Evolutionary conservation across 129 eudicot genomes (phyloP).

Genomic region (Flaveria brownii): DNA sequence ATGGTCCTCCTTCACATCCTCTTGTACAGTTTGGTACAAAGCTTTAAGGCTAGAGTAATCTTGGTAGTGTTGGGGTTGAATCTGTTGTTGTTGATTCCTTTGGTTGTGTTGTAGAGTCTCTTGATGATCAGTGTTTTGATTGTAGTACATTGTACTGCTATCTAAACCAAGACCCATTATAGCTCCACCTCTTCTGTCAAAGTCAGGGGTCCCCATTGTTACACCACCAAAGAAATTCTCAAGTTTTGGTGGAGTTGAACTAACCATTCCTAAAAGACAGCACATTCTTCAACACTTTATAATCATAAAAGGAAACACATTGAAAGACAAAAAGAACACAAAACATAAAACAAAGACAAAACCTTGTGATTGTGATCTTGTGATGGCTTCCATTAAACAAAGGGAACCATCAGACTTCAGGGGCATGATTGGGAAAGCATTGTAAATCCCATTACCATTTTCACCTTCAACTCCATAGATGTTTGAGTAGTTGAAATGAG

Average conservation of each 20-base stretch:
- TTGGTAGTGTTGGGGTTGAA: slow-evolving; percentile 54
- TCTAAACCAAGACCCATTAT: slow-evolving; percentile 21
- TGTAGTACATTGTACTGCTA: slow-evolving; percentile 49
- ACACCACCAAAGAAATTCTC: slow-evolving; percentile 91
- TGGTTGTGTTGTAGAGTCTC: slow-evolving; percentile 40
- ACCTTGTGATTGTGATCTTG: slow-evolving; percentile 76
- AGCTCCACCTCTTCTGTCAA: slow-evolving; percentile 28
- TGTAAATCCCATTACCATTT: slow-evolving; percentile 44
- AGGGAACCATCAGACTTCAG: slow-evolving; percentile 77
- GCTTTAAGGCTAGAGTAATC: slow-evolving; percentile 45
- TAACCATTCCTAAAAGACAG: slow-evolving; percentile 52
- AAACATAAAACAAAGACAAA: background rate
- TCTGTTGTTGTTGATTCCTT: slow-evolving; percentile 47
- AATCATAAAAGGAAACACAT: slow-evolving; percentile 26
- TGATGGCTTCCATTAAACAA: slow-evolving; percentile 76
- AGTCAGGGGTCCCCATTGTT: slow-evolving; percentile 78
- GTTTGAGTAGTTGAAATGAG: slow-evolving; percentile 57
- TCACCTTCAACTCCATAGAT: slow-evolving; percentile 49
- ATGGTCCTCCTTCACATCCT: slow-evolving; percentile 36
- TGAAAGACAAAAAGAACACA: background rate
- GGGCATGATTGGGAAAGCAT: slow-evolving; percentile 67
- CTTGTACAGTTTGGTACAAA: slow-evolving; percentile 45
- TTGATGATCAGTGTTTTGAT: slow-evolving; percentile 41
- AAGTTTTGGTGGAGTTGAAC: slow-evolving; percentile 71
- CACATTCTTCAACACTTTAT: slow-evolving; percentile 10